Base-by-base conservation (phyloP, 2,329 filamentous ascomycete genomes). In the Diaporthe citriasiana region DNA sequence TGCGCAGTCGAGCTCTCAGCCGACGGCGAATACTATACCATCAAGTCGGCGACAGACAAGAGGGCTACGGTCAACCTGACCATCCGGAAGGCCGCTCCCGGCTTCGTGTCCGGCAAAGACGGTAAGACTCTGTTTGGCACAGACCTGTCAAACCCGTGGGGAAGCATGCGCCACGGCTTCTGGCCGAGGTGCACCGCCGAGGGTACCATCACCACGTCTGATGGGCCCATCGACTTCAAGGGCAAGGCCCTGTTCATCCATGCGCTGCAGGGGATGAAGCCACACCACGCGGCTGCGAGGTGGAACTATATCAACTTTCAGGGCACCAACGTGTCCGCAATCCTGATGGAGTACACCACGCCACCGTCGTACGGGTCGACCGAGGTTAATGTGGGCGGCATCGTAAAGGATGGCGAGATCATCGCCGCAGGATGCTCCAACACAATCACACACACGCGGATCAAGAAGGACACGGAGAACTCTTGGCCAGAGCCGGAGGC, bases 221-320 rank as follows among this genome's bases (percentile, higher is more conserved):
- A 94, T 45, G 94, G 95, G 63, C 91, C 93, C 50, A 88, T 98
- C 76, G 93, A 98, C 82, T 92, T 98, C 82, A 93, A 91, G 80
- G 96, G 96, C 73, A 90, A 88, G 76, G 95, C 92, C 42, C 87
- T 97, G 79, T 96, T 95, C 84, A 88, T 93, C 77, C 93, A 97
- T 83, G 95, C 95, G 53, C 86, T 98, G 68, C 97, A 98, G 86
- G 97, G 95, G 82, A 98, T 98, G 96, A 99, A 99, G 89, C 97
- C 97, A 53, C 97, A 99, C 83, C 97, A 99, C 82, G 94, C 95
- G 74, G 95, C 96, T 76, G 92, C 94, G 40, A 91, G 90, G 76
- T 99, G 97, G 97, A 98, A 97, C 85, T 99, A 98, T 86, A 89
- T 91, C 83, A 91, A 95, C 85, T 98, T 98, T 87, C 95, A 98